A percentile compares a stretch with the other conserved stretches of the same genome.
Conservation (phyloP, 306 rosid species). For the Pyrus pyrifolia region DNA sequence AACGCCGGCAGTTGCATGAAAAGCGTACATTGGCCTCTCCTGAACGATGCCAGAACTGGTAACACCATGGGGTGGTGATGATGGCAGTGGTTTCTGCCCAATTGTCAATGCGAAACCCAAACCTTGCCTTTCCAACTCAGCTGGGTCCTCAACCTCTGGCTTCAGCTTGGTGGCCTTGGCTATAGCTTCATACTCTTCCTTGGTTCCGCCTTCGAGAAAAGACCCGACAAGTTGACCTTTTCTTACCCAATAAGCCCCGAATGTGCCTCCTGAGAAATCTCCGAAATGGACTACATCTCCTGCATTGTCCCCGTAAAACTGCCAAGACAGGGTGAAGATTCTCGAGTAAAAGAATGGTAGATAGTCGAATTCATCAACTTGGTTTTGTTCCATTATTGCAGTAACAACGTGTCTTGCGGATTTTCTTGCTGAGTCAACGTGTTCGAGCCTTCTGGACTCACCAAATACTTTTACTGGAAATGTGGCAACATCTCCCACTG, state of each 20-base stretch:
- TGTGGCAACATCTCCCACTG: constrained; percentile 94
- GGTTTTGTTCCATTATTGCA: constrained; percentile 67
- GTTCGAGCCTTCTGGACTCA: constrained; percentile 89
- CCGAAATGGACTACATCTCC: constrained; percentile 88
- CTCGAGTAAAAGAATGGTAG: constrained; percentile 94
- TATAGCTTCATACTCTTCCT: constrained; percentile 63
- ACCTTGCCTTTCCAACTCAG: constrained; percentile 78
- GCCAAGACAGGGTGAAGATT: constrained; percentile 92
- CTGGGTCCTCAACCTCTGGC: constrained; percentile 67
- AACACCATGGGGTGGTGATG: constrained; percentile 29
- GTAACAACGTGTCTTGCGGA: constrained; percentile 73
- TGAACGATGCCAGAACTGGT: constrained; percentile 33
- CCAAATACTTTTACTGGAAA: constrained; percentile 90
- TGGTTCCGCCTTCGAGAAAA: constrained; percentile 75
- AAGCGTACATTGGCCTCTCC: constrained; percentile 62
- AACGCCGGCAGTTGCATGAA: constrained; percentile 88
- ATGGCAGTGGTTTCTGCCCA: constrained; percentile 37
- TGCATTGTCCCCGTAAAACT: constrained; percentile 74
- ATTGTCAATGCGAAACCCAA: constrained; percentile 56
- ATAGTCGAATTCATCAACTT: constrained; percentile 67
- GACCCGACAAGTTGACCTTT: constrained; percentile 78
- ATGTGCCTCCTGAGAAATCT: constrained; percentile 64
- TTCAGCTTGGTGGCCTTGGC: constrained; percentile 64
- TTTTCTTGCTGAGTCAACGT: constrained; percentile 86
- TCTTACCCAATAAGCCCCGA: constrained; percentile 90